These are phyloP conservation scores for Sicyos baderoa DNA, from an alignment of 306 rosid genomes.

Conservation along the genomic window DNA sequence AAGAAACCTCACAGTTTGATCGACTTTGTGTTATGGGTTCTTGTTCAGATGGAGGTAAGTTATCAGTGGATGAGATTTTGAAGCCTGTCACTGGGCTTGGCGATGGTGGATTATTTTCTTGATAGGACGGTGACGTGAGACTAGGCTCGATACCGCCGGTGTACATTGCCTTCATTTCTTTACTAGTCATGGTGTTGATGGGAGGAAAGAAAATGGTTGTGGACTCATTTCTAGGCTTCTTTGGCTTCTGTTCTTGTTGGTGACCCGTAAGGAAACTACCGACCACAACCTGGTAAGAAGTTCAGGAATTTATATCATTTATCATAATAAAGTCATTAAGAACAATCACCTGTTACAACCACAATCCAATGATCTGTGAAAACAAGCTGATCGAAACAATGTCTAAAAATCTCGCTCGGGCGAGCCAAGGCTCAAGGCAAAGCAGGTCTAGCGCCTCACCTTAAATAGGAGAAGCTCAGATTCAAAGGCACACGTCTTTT, in stretches of 20 bases:
- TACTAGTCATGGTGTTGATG: slow-evolving; percentile 33
- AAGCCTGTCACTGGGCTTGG: slow-evolving; percentile 37
- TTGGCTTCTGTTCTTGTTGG: slow-evolving; percentile 54
- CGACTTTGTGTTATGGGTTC: slow-evolving; percentile 50
- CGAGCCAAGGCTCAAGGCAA: too few species aligned
- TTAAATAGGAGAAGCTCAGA: too few species aligned
- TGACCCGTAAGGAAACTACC: slow-evolving; percentile 25
- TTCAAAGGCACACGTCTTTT: too few species aligned
- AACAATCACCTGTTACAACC: slow-evolving; percentile 40
- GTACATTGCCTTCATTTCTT: slow-evolving; percentile 34
- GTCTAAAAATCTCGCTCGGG: too few species aligned
- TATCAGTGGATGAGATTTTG: slow-evolving; percentile 40
- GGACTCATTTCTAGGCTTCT: slow-evolving; percentile 57
- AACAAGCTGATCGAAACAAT: neutral
- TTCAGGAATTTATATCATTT: neutral
- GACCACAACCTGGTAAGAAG: slow-evolving; percentile 18
- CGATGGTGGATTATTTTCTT: slow-evolving; percentile 15
- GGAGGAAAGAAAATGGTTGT: slow-evolving; percentile 28
- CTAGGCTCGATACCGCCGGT: slow-evolving; percentile 54
- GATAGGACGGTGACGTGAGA: slow-evolving; percentile 22
- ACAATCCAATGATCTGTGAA: slow-evolving; percentile 10
- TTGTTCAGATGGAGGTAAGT: slow-evolving; percentile 45
- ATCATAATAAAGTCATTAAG: slow-evolving; percentile 12
- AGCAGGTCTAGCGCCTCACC: too few species aligned
- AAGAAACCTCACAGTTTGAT: slow-evolving; percentile 52